Base-by-base conservation (phyloP, 495 filamentous ascomycete genomes). In the Podospora comata region DNA sequence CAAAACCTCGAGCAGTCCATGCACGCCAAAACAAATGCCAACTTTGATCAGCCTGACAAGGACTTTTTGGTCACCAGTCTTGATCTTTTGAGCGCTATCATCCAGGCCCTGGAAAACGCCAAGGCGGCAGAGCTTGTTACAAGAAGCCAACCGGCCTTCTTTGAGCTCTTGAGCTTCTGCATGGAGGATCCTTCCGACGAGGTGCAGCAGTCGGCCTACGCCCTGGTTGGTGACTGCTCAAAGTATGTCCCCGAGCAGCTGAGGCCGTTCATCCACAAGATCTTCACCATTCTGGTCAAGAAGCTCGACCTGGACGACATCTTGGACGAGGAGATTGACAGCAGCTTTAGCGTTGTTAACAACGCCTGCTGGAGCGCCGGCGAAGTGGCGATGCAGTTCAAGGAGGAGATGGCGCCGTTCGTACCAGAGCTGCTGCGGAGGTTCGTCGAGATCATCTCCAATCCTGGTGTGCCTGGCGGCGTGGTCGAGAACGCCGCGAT, bases 361-460 rank as follows among this genome's bases (percentile, higher is more conserved):
- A 99, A 99, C 75, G 94, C 95, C 32, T 98, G 96, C 82, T 99
- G 95, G 95, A 95, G 94, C 34, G 90, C 88, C 26, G 95, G 95
- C 19, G 95, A 99, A 80, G 96, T 99, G 67, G 89, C 93, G 9
- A 88, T 97, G 78, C 88, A 92, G 73, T 87, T 92, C 71, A 85
- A 87, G 67, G 82, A 83, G 56, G 84, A 80, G 23, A 90, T 98
- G 85, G 84, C 82, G 1, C 91, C 93, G 0, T 96, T 90, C 71
- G 86, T 91, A 23, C 88, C 92, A 13, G 83, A 90, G 67, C 79
- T 97, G 15, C 90, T 97, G 63, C 84, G 87, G 34, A 88, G 90
- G 19, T 86, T 94, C 23, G 81, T 90, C 56, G 82, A 85, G 39
- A 97, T 99, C 71, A 86, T 97, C 61, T 87, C 86, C 71, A 93